A percentile compares a stretch with the other conserved stretches of the same genome.
These are phyloP conservation scores for Entonaema liquescens DNA, from an alignment of 495 filamentous ascomycete species.

Conservation along the genomic window DNA sequence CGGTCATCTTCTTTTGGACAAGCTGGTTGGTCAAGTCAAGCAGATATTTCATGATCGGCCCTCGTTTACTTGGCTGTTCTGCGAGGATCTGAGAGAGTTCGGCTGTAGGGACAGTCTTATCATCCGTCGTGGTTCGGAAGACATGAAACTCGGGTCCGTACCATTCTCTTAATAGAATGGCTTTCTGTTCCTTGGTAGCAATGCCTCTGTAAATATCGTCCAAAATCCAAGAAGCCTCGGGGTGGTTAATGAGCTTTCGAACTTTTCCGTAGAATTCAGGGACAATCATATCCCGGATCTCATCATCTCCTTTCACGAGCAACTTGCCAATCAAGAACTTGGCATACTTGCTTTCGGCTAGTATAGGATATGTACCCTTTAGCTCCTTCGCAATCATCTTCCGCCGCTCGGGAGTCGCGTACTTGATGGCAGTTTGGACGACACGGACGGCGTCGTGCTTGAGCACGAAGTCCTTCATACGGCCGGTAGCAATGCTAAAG, in stretches of 20 bases:
- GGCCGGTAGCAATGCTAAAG: constrained; percentile 87
- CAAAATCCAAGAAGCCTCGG: constrained; percentile 95
- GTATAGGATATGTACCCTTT: constrained; percentile 79
- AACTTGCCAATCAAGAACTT: constrained; percentile 97
- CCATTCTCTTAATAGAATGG: constrained; percentile 89
- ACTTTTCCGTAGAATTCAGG: constrained; percentile 95
- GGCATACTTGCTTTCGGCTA: constrained; percentile 93
- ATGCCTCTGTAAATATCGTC: constrained; percentile 93
- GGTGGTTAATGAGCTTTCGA: constrained; percentile 90
- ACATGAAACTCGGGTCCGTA: constrained; percentile 94
- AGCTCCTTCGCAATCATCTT: constrained; percentile 88
- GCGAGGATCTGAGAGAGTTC: constrained; percentile 78
- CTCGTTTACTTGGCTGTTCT: constrained; percentile 81
- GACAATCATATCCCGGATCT: constrained; percentile 85
- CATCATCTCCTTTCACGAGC: constrained; percentile 84
- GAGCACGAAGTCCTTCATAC: constrained; percentile 93
- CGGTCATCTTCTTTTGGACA: constrained; percentile 93
- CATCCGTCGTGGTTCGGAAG: constrained; percentile 67
- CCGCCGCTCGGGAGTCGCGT: constrained; percentile 82
- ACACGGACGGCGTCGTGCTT: constrained; percentile 97
- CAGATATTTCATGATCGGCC: constrained; percentile 83
- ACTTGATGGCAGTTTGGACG: constrained; percentile 96
- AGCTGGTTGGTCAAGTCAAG: constrained; percentile 86
- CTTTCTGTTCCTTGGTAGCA: constrained; percentile 84
- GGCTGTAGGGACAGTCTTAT: constrained; percentile 48